Evolutionary conservation across 2,329 filamentous ascomycete species (phyloP).

Genomic region (Aureobasidium sp.): DNA sequence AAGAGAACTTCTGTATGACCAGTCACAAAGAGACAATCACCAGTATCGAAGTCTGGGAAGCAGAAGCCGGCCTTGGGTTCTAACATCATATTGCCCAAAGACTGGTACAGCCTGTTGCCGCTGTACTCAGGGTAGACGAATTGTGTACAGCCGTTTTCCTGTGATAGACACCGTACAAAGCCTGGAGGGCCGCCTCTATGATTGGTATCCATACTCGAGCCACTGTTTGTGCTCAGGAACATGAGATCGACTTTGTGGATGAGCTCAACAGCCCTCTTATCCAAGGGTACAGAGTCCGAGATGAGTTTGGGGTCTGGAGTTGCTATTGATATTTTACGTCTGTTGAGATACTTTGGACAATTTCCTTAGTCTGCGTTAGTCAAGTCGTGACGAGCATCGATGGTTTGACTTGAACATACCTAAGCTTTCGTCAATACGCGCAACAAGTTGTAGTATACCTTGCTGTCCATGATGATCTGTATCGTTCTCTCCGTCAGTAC

Average conservation of each 20-base stretch:
- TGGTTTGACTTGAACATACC: constrained; percentile 28
- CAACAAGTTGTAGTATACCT: constrained; percentile 50
- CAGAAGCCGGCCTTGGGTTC: constrained; percentile 62
- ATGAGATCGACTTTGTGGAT: constrained; percentile 63
- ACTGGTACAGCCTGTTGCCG: constrained; percentile 78
- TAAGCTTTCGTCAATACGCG: constrained; percentile 64
- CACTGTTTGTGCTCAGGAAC: constrained; percentile 64
- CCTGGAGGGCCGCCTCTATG: constrained; percentile 68
- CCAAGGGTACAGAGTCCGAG: constrained; percentile 43
- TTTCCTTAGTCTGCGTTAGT: constrained; percentile 47
- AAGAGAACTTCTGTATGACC: constrained; percentile 61
- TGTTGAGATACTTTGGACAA: constrained; percentile 82
- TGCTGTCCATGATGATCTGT: constrained; percentile 20
- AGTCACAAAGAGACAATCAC: constrained; percentile 67
- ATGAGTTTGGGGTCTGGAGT: constrained; percentile 47
- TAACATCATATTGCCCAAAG: constrained; percentile 65
- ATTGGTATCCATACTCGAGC: constrained; percentile 72
- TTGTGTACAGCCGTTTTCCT: constrained; percentile 39
- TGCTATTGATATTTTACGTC: constrained; percentile 55
- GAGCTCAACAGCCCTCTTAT: constrained; percentile 50
- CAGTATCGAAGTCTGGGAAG: constrained; percentile 67
- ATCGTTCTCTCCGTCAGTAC: constrained; percentile 18
- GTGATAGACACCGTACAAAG: constrained; percentile 62
- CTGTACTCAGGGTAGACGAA: constrained; percentile 78
- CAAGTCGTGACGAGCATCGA: neutral